Base-by-base conservation (phyloP, 2,329 filamentous ascomycete species). In the Purpureocillium lavendulum region DNA sequence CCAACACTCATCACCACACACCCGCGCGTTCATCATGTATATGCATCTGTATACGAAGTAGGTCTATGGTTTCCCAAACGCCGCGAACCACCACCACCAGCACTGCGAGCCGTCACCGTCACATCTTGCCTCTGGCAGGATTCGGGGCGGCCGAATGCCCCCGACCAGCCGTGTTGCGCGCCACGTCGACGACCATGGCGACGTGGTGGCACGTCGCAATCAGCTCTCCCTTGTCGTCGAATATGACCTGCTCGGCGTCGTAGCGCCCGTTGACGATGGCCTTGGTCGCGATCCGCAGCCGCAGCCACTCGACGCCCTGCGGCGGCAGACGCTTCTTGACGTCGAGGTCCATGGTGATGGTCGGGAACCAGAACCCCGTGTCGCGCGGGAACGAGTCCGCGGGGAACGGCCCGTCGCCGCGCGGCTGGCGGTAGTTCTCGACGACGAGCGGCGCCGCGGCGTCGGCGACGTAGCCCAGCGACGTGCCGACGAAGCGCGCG, bases 331-430 rank as follows among this genome's bases (percentile, higher is more conserved):
- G 58, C 55, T 82, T 85, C 66, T 90, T 92, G 30, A 88, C 66
- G 45, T 94, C 86, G 16, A 94, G 52, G 55, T 85, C 87, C 54
- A 92, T 61, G 14, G 80, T 64, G 2, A 94, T 59, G 0, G 86
- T 94, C 0, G 84, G 84, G 55, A 86, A 87, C 85, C 84, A 88
- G 49, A 77, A 78, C 6, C 57, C 49, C 8, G 57, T 54, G 35
- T 59, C 48, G 28, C 44, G 39, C 1, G 49, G 41, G 28, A 57
- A 54, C 4, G 43, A 38, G 2, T 46, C 53, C 21, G 43, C 21
- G 2, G 47, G 40, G 9, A 42, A 26, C 0, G 45, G 45, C 8
- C 42, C 44, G 2, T 57, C 53, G 11, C 44, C 32, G 10, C 45
- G 47, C 2, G 40, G 44, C 12, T 62, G 62, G 4, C 64, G 55